Evolutionary conservation across 208 protist genomes (phyloP).

Genomic region (Trypanosoma scelopori): DNA sequence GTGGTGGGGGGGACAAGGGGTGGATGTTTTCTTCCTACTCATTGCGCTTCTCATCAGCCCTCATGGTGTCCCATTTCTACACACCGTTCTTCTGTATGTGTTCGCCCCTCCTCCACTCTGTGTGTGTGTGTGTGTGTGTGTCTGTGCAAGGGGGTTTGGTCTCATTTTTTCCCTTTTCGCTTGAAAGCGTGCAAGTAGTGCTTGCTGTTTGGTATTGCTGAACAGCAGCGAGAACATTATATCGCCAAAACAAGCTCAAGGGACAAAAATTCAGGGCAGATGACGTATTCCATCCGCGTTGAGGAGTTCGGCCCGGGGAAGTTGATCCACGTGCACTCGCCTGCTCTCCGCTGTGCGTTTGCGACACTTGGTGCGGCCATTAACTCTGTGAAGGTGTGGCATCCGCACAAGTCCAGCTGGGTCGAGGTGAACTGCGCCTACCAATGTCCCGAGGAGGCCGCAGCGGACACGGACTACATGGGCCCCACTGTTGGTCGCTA

Average conservation of each 20-base stretch:
- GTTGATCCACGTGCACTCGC: slow-evolving; percentile 42
- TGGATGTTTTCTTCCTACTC: no score
- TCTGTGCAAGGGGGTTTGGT: background rate
- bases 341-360: slow-evolving; percentile 37
- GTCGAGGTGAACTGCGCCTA: slow-evolving; percentile 65
- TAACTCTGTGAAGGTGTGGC: slow-evolving; percentile 41
- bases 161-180: no score
- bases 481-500: slow-evolving; percentile 63
- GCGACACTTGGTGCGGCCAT: slow-evolving; percentile 58
- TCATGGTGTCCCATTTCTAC: no score
- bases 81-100: no score
- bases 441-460: slow-evolving; percentile 44
- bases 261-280: background rate
- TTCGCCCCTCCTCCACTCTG: background rate
- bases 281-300: slow-evolving; percentile 34
- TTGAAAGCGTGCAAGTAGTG: no score
- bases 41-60: background rate
- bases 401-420: slow-evolving; percentile 29
- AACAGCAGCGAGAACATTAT: background rate
- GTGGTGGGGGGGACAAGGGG: no score
- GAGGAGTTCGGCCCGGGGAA: slow-evolving; percentile 42
- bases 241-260: background rate
- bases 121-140: background rate
- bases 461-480: slow-evolving; percentile 47
- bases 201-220: no score